A percentile compares a stretch with the other conserved stretches of the same genome.
phyloP scores from a whole-genome alignment of 2,329 filamentous ascomycete species.

The Colletotrichum horii region DNA sequence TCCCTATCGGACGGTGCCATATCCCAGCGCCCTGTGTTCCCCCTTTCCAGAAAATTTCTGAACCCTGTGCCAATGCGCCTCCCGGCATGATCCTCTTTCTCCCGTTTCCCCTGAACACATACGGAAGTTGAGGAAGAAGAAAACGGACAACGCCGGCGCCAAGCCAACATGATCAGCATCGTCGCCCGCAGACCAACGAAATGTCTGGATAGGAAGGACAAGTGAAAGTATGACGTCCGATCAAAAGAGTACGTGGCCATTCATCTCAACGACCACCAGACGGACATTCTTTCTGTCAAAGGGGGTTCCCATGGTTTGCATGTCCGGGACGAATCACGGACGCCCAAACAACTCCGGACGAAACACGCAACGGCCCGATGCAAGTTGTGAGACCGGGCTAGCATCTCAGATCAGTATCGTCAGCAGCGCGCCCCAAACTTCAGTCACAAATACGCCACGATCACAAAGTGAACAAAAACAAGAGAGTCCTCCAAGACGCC shows the following conservation, averaged over 20 bases:
- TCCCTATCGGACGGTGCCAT: neutral
- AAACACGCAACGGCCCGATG: conserved; percentile 7
- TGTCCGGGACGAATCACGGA: neutral
- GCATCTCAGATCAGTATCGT: neutral
- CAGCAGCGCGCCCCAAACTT: neutral
- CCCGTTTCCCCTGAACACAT: neutral
- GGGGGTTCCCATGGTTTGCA: neutral
- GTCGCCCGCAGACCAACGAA: neutral
- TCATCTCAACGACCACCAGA: neutral
- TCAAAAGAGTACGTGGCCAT: neutral
- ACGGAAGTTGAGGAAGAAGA: fast-evolving
- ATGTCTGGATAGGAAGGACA: neutral
- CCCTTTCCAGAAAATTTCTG: neutral
- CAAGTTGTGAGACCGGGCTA: neutral
- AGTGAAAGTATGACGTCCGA: neutral
- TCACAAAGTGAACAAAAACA: neutral
- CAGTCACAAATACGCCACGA: neutral
- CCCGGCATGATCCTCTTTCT: neutral
- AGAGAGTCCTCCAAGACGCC: neutral
- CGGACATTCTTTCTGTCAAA: neutral
- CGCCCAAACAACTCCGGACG: neutral
- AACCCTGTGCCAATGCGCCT: neutral
- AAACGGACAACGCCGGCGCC: neutral
- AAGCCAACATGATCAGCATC: neutral
- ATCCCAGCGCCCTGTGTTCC: neutral